Base-by-base conservation (phyloP, 148 eudicot species). In the Rhododendron williamsianum region DNA sequence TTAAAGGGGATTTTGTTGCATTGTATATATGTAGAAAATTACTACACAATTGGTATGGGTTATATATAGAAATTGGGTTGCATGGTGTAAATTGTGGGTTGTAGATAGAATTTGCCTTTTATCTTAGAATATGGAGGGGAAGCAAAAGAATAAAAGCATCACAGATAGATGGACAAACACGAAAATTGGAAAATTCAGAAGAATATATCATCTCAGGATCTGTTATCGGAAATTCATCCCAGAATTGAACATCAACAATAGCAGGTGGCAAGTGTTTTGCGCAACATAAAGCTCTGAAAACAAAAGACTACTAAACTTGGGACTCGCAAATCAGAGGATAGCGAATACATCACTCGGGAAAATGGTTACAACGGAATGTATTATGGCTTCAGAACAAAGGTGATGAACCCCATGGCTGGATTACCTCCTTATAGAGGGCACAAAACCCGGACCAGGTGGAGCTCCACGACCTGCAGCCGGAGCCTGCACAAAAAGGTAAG, bases 391-490 rank as follows among this genome's bases (percentile, higher is more conserved):
- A 30, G 52, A 9, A 48, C 46, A 15, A 27, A 54, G n/a, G 9
- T 27, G 27, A 52, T 41, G 52, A 15, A 54, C 49, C 54, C 7
- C 27, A 23, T n/a, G 85, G 33, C 9, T 46, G 12, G 85, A 85
- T 90, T 89, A 94, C 87, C 98, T 87, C 67, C 98, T 85, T 82
- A 90, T 91, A 49, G 94, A 92, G 38, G 95, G 94, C 81, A 86
- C 93, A 45, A 71, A 91, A 52, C 96, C 98, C 87, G 95, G 87
- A 16, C 97, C 96, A 63, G 95, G 90, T 79, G 89, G 51, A 87
- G 87, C 91, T 81, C 96, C 94, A 83, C 97, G 94, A 23, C 96
- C 97, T 85, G 92, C 91, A 87, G 93, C 89, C 87, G 90, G 98
- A 84, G 95, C 93, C 98, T 93, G 90, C 87, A 89, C 60, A 83